Percentiles rank a stretch among this genome's conserved stretches.
These are phyloP conservation scores for Plasmodium knowlesi DNA, from an alignment of 169 alveolate genomes.

Conservation along the genomic window DNA sequence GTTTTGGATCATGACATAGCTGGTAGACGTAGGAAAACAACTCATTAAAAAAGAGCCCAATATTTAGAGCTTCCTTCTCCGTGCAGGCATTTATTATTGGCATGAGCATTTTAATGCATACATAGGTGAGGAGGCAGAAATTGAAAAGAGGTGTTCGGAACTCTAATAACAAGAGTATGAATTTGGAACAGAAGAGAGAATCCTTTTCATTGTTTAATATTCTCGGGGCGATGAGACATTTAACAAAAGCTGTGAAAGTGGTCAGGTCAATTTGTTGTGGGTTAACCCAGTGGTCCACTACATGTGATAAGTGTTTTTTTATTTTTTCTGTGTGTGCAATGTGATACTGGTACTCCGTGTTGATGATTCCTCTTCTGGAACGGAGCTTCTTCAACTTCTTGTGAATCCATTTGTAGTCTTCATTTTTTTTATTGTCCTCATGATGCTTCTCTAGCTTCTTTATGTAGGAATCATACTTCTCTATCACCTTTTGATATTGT, in stretches of 20 bases:
- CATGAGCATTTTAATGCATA: conserved; percentile 48
- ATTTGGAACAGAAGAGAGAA: conserved; percentile 47
- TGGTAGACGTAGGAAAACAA: conserved; percentile 31
- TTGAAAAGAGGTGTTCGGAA: conserved; percentile 41
- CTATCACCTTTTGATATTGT: conserved; percentile 32
- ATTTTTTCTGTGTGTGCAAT: conserved; percentile 44
- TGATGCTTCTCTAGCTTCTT: conserved; percentile 39
- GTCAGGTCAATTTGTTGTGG: conserved; percentile 38
- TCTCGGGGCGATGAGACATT: conserved; percentile 61
- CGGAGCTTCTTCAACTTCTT: conserved; percentile 19
- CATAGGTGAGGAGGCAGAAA: conserved; percentile 32
- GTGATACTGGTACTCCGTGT: conserved; percentile 47
- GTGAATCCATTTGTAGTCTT: conserved; percentile 31
- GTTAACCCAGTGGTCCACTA: conserved; percentile 61
- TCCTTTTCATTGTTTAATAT: conserved; percentile 65
- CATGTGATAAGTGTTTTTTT: conserved; percentile 19
- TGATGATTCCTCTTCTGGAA: conserved; percentile 7
- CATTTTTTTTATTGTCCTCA: conserved; percentile 53
- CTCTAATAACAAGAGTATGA: conserved; percentile 27
- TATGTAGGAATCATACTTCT: conserved; percentile 36
- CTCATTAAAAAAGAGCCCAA: conserved; percentile 59
- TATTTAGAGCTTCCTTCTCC: conserved; percentile 50
- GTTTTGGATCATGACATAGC: conserved; percentile 40
- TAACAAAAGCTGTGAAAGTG: conserved; percentile 29
- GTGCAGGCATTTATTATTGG: conserved; percentile 71